Evolutionary conservation across 148 eudicot species (phyloP).

Genomic region (Simmondsia chinensis): DNA sequence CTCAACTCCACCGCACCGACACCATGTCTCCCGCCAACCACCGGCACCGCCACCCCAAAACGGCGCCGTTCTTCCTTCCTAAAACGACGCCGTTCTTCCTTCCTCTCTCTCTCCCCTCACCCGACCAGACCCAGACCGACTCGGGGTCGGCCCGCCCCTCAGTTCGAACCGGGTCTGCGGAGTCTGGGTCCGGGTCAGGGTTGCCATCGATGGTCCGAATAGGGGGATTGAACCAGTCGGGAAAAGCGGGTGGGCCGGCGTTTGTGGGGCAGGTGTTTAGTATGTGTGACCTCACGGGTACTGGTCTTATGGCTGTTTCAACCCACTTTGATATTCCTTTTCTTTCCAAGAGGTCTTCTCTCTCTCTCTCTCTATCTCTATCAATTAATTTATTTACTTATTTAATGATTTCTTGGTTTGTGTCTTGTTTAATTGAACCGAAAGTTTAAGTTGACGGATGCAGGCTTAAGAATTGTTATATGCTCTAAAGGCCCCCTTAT

Average conservation of each 20-base stretch:
- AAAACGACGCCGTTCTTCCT: conserved; percentile 24
- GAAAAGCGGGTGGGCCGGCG: conserved; percentile 61
- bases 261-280: conserved; percentile 91
- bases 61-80: conserved; percentile 21
- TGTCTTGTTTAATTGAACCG: too few relatives aligned
- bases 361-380: not conserved
- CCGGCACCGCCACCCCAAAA: conserved; percentile 19
- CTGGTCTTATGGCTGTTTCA: conserved; percentile 89
- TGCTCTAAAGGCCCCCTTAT: too few relatives aligned
- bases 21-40: conserved; percentile 11
- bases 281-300: conserved; percentile 90
- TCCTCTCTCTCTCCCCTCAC: conserved; percentile 32
- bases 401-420: not conserved
- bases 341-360: conserved; percentile 51
- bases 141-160: conserved; percentile 19
- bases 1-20: conserved; percentile 18
- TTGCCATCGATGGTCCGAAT: conserved; percentile 47
- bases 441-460: too few relatives aligned
- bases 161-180: conserved; percentile 6
- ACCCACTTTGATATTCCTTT: conserved; percentile 78
- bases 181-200: conserved; percentile 30
- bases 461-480: too few relatives aligned
- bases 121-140: conserved; percentile 28
- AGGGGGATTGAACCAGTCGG: conserved; percentile 36
- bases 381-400: not conserved